Percentiles rank a stretch among this genome's conserved stretches.
Evolutionary conservation across 768 basidiomycete species (phyloP).

Genomic region (Leccinum aurantiacum): DNA sequence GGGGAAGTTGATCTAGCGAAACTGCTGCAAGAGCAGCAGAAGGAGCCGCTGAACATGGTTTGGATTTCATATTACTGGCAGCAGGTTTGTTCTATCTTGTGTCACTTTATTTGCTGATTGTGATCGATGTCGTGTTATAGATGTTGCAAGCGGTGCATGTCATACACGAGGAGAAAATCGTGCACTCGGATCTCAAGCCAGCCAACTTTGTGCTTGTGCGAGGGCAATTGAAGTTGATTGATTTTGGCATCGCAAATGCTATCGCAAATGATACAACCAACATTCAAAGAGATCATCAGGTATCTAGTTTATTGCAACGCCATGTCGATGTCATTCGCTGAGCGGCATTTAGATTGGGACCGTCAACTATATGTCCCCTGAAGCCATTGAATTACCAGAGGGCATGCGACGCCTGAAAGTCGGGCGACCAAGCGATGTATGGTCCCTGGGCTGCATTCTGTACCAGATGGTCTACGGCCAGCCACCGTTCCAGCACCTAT

Average conservation of each 20-base stretch:
- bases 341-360: conserved; percentile 73
- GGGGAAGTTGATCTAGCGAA: conserved; percentile 91
- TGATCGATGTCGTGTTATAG: conserved; percentile 39
- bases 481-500: conserved; percentile 87
- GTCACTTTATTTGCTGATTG: neutral
- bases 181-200: conserved; percentile 97
- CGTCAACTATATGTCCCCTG: conserved; percentile 98
- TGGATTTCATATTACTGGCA: conserved; percentile 97
- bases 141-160: conserved; percentile 99
- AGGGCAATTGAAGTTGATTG: conserved; percentile 94
- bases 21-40: conserved; percentile 80
- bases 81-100: conserved; percentile 57
- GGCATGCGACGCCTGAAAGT: conserved; percentile 91
- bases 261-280: conserved; percentile 99
- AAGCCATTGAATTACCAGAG: conserved; percentile 87
- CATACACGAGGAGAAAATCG: conserved; percentile 97
- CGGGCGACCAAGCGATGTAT: conserved; percentile 93
- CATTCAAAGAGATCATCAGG: conserved; percentile 95
- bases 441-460: conserved; percentile 96
- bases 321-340: neutral
- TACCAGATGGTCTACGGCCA: conserved; percentile 98
- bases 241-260: conserved; percentile 99
- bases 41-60: conserved; percentile 84
- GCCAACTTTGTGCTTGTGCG: conserved; percentile 97
- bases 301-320: conserved; percentile 29